Evolutionary conservation across 78 protist genomes (phyloP).

Genomic region (Dictyostelium purpureum): DNA sequence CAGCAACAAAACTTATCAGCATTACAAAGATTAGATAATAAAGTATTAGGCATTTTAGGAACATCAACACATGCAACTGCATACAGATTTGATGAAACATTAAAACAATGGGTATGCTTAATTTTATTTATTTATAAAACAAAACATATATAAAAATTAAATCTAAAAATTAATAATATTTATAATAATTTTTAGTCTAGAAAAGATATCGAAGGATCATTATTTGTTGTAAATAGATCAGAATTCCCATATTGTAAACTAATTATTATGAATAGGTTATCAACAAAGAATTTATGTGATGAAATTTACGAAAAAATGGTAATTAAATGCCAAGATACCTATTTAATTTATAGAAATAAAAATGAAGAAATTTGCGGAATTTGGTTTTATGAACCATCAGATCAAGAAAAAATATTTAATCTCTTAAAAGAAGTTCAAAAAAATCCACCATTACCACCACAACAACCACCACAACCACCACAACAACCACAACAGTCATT

Average conservation of each 20-base stretch:
- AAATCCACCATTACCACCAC: conserved; percentile 31
- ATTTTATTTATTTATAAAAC: not conserved
- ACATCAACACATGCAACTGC: conserved; percentile 67
- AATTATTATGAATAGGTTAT: conserved; percentile 56
- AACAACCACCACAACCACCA: not conserved
- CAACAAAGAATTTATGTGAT: conserved; percentile 64
- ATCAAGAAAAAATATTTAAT: conserved; percentile 38
- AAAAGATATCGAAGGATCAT: conserved; percentile 71
- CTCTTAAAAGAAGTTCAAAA: conserved; percentile 45
- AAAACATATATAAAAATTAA: too few relatives aligned
- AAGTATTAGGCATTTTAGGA: conserved; percentile 37
- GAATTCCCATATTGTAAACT: conserved; percentile 58
- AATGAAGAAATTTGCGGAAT: conserved; percentile 46
- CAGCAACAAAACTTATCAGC: conserved; percentile 69
- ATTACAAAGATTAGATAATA: conserved; percentile 55
- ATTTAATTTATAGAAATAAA: conserved; percentile 44
- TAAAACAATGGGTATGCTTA: conserved; percentile 42
- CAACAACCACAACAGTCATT: conserved; percentile 3
- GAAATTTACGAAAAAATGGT: conserved; percentile 49
- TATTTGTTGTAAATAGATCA: conserved; percentile 50
- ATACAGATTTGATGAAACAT: conserved; percentile 44
- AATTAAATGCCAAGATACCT: conserved; percentile 42
- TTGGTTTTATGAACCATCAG: conserved; percentile 58
- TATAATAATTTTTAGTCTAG: conserved; percentile 2
- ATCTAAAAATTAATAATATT: not conserved